These are phyloP conservation scores for Apiospora pterosperma DNA, from an alignment of 2,329 filamentous ascomycete genomes.

Conservation along the genomic window DNA sequence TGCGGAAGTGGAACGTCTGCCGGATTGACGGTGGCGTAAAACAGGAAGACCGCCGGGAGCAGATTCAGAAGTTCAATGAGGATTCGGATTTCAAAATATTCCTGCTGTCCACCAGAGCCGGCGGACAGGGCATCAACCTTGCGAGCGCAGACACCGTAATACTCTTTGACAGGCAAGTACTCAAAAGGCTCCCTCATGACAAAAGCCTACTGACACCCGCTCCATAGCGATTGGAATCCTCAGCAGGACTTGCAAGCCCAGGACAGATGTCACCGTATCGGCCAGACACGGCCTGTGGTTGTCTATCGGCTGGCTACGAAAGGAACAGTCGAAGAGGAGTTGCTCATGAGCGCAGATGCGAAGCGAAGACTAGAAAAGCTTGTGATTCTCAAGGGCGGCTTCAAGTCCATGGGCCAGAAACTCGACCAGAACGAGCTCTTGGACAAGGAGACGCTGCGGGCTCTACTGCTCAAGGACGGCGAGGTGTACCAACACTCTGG, in stretches of 20 bases:
- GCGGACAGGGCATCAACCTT: slow-evolving; percentile 96
- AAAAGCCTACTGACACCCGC: slow-evolving; percentile 81
- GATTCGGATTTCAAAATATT: slow-evolving; percentile 70
- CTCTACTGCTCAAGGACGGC: slow-evolving; percentile 69
- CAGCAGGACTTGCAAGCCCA: slow-evolving; percentile 98
- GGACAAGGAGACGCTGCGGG: slow-evolving; percentile 58
- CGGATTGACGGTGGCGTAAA: slow-evolving; percentile 88
- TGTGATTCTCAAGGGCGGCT: slow-evolving; percentile 90
- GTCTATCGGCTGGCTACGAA: slow-evolving; percentile 97
- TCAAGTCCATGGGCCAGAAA: slow-evolving; percentile 66
- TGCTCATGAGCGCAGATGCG: slow-evolving; percentile 84
- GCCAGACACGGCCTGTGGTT: slow-evolving; percentile 91
- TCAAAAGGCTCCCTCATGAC: slow-evolving; percentile 86
- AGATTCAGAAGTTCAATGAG: slow-evolving; percentile 72
- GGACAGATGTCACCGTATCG: slow-evolving; percentile 96
- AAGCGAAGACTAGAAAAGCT: slow-evolving; percentile 92
- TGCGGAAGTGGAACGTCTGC: slow-evolving; percentile 77
- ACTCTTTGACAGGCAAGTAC: slow-evolving; percentile 90
- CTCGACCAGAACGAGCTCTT: slow-evolving; percentile 50
- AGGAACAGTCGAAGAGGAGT: slow-evolving; percentile 97
- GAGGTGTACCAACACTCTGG: slow-evolving; percentile 56
- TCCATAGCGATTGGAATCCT: slow-evolving; percentile 91
- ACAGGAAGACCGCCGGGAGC: slow-evolving; percentile 65
- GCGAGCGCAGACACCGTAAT: slow-evolving; percentile 99
- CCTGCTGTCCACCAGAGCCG: slow-evolving; percentile 88